These are phyloP conservation scores for Kappamyces sp. DNA, from an alignment of 192 early-diverging fungal genomes.

Conservation along the genomic window DNA sequence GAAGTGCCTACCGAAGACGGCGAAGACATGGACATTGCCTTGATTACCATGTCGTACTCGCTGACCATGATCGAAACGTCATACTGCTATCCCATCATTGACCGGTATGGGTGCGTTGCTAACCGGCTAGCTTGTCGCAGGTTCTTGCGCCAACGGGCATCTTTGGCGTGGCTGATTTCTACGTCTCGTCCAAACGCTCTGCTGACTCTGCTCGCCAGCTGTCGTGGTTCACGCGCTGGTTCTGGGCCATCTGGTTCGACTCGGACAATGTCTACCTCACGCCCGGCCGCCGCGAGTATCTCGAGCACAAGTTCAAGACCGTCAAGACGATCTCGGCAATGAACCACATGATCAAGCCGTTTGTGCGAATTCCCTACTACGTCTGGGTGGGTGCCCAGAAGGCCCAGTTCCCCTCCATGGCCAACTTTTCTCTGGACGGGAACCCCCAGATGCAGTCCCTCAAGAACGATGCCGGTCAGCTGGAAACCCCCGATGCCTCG, in stretches of 20 bases:
- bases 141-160: constrained; percentile 7
- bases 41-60: constrained; percentile 85
- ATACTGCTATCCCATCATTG: constrained; percentile 59
- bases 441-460: constrained; percentile 7
- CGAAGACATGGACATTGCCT: constrained; percentile 57
- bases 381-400: constrained; percentile 71
- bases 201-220: constrained; percentile 59
- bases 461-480: not conserved
- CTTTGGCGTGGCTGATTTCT: constrained; percentile 71
- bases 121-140: constrained; percentile 14
- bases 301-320: constrained; percentile 75
- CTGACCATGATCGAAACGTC: constrained; percentile 78
- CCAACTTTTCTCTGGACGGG: constrained; percentile 22
- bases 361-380: constrained; percentile 80
- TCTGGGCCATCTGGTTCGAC: constrained; percentile 87
- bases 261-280: constrained; percentile 76
- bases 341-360: constrained; percentile 69
- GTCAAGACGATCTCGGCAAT: constrained; percentile 65
- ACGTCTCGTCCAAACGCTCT: constrained; percentile 57
- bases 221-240: constrained; percentile 72
- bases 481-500: constrained; percentile 12
- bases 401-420: constrained; percentile 14
- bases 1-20: constrained; percentile 53
- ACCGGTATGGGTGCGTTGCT: constrained; percentile 30
- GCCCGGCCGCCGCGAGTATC: constrained; percentile 73